These are phyloP conservation scores for Thermothielavioides terrestris DNA, from an alignment of 495 filamentous ascomycete species.

Conservation along the genomic window DNA sequence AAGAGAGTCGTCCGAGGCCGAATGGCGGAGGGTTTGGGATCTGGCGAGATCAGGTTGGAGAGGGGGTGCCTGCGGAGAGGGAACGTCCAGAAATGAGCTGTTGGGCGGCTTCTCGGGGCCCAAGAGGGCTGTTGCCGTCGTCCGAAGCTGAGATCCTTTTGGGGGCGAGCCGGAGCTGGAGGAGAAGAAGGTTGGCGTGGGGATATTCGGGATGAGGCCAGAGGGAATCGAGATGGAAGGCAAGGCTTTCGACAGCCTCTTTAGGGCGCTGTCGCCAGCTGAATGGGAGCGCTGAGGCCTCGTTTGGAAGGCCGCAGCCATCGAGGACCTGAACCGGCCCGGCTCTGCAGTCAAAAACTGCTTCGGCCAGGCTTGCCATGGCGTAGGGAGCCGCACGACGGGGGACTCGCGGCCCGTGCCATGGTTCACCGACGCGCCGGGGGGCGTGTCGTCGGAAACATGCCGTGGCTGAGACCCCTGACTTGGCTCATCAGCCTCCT, in stretches of 20 bases:
- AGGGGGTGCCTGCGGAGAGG: slow-evolving; percentile 21
- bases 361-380: slow-evolving; percentile 45
- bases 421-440: not conserved
- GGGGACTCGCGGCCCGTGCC: slow-evolving; percentile 6
- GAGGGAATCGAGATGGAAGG: slow-evolving; percentile 46
- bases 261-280: slow-evolving; percentile 37
- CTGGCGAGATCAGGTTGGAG: slow-evolving; percentile 14
- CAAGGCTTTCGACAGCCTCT: slow-evolving; percentile 39
- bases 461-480: not conserved
- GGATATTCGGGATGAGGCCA: slow-evolving; percentile 34
- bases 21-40: slow-evolving; percentile 42
- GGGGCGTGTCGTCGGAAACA: not conserved
- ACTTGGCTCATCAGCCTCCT: slow-evolving; percentile 7
- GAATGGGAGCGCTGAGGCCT: slow-evolving; percentile 33
- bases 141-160: slow-evolving; percentile 17
- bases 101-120: not conserved
- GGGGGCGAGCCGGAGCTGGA: slow-evolving; percentile 22
- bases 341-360: slow-evolving; percentile 30
- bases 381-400: slow-evolving; percentile 33
- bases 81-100: not conserved
- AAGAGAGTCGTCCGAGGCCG: slow-evolving; percentile 69
- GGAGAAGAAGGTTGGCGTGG: slow-evolving; percentile 41
- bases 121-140: slow-evolving; percentile 2
- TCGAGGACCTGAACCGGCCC: slow-evolving; percentile 25
- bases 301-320: slow-evolving; percentile 31